phyloP scores from a whole-genome alignment of 768 basidiomycete species.

The Suillus hirtellus region DNA sequence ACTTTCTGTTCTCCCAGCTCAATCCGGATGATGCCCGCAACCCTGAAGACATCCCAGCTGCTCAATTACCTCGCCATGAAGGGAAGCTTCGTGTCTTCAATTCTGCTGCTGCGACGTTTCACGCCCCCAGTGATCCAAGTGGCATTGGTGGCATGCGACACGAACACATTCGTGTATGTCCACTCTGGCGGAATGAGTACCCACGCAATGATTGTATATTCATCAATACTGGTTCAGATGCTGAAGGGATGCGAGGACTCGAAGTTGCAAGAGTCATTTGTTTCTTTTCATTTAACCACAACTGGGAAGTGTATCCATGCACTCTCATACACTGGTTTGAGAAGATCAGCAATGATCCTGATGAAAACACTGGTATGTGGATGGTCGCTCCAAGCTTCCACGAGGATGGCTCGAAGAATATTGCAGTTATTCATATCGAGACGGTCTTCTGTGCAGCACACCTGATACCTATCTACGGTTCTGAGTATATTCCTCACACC shows the following conservation, averaged over 20 bases:
- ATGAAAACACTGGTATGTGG: conserved; percentile 22
- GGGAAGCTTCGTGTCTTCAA: not conserved
- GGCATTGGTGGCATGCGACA: conserved; percentile 13
- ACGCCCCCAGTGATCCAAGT: not conserved
- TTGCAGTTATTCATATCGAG: conserved; percentile 11
- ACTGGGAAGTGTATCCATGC: conserved; percentile 14
- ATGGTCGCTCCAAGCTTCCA: not conserved
- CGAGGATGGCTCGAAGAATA: not conserved
- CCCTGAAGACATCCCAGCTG: not conserved
- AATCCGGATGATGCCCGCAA: too few species aligned
- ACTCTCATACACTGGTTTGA: conserved; percentile 25
- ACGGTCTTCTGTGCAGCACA: conserved; percentile 8
- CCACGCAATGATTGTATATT: conserved; percentile 2
- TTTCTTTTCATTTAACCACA: conserved; percentile 18
- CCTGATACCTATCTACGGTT: conserved; percentile 9
- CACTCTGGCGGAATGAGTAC: conserved; percentile 18
- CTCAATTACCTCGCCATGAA: not conserved
- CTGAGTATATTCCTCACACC: not conserved
- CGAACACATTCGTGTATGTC: conserved; percentile 22
- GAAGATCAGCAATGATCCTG: conserved; percentile 13
- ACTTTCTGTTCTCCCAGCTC: not conserved
- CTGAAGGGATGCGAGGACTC: conserved; percentile 17
- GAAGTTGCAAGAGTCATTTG: conserved; percentile 15
- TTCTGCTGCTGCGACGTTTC: not conserved
- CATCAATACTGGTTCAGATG: conserved; percentile 11